Conservation (phyloP, 2,329 filamentous ascomycete species). For the Aspergillus calidoustus region DNA sequence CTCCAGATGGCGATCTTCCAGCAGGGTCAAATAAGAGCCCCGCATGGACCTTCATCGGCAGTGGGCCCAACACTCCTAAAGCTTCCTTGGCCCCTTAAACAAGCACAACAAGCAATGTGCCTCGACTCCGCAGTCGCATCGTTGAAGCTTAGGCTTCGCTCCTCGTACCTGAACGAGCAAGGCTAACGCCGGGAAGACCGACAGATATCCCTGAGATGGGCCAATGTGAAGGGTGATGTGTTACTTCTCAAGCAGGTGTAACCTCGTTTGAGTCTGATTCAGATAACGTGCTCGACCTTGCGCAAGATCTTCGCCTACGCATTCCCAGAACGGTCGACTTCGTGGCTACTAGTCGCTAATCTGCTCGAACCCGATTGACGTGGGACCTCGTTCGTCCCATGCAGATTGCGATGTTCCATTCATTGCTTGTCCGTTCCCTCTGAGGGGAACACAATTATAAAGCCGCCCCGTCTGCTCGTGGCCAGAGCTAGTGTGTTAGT, state of each 20-base stretch:
- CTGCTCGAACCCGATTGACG: constrained; percentile 5
- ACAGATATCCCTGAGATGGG: neutral
- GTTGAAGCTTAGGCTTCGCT: neutral
- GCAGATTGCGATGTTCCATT: constrained; percentile 4
- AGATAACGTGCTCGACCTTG: constrained; percentile 6
- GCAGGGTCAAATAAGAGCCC: constrained; percentile 11
- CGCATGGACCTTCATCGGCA: neutral
- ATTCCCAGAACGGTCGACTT: constrained; percentile 3
- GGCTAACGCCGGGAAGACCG: neutral
- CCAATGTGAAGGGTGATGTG: neutral
- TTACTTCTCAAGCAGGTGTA: neutral
- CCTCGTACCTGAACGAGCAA: neutral
- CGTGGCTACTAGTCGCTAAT: constrained; percentile 6
- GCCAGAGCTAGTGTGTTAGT: constrained; percentile 13
- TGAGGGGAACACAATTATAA: constrained; percentile 30
- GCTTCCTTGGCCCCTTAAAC: constrained; percentile 17
- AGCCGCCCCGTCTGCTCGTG: constrained; percentile 20
- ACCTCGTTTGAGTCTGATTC: constrained; percentile 1
- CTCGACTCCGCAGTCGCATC: constrained; percentile 5
- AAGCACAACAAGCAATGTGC: constrained; percentile 18
- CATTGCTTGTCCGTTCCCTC: neutral
- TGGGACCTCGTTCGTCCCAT: constrained; percentile 5
- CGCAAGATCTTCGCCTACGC: constrained; percentile 8
- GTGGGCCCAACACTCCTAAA: constrained; percentile 4
- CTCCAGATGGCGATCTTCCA: constrained; percentile 18